phyloP scores from a whole-genome alignment of 805 yeast genomes.

The Metschnikowia continentalis region DNA sequence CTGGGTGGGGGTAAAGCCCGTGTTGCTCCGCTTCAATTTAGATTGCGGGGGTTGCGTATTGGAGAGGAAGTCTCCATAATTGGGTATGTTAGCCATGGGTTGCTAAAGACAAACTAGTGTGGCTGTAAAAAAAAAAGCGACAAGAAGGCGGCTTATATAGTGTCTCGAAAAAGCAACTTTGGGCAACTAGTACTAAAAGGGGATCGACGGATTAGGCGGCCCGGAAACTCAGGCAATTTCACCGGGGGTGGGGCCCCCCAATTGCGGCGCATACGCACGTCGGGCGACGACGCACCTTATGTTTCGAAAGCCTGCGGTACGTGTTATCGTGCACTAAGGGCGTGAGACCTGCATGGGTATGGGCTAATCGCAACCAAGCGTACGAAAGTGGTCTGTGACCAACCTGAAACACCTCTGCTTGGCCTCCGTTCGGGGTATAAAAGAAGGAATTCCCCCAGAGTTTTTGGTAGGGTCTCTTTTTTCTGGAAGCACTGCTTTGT shows the following conservation, averaged over 20 bases:
- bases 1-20: constrained; percentile 90
- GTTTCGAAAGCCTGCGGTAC: neutral
- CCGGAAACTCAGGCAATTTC: constrained; percentile 2
- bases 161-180: neutral
- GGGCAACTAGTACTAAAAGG: neutral
- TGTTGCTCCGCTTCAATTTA: constrained; percentile 66
- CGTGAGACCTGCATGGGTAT: neutral
- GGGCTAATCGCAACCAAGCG: neutral
- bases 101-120: neutral
- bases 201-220: neutral
- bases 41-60: constrained; percentile 27
- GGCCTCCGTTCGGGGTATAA: neutral
- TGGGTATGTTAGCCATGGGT: neutral
- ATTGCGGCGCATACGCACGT: constrained; percentile 1
- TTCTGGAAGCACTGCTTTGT: neutral
- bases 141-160: neutral
- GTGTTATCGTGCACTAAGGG: neutral
- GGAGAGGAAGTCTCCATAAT: neutral
- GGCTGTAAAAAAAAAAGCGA: neutral
- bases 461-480: neutral
- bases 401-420: neutral
- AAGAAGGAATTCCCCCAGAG: neutral
- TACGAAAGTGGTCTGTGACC: neutral
- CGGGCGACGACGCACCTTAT: constrained; percentile 1
- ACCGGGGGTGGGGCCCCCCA: neutral